Percentiles rank a stretch among this genome's conserved stretches.
Evolutionary conservation across 768 basidiomycete species (phyloP).

Genomic region (Mycena vulgaris): DNA sequence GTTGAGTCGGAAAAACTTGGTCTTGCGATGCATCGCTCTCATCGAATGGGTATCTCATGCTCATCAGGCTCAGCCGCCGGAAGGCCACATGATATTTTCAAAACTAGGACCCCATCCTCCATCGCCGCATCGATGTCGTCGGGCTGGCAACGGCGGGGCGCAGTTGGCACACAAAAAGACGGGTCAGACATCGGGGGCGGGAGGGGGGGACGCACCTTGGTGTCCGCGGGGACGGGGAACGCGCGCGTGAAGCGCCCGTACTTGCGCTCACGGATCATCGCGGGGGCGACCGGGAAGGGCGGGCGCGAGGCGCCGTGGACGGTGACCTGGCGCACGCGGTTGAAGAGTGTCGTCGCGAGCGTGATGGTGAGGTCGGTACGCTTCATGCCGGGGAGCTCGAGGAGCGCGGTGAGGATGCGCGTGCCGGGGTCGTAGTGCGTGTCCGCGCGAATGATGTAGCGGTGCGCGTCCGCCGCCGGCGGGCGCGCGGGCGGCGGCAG

Average conservation of each 20-base stretch:
- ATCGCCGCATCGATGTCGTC: constrained; percentile 69
- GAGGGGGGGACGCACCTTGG: constrained; percentile 61
- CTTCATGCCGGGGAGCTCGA: constrained; percentile 81
- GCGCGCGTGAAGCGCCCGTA: constrained; percentile 66
- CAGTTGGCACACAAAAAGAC: constrained; percentile 36
- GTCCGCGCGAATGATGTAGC: constrained; percentile 72
- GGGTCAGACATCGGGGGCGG: constrained; percentile 37
- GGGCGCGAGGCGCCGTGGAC: constrained; percentile 65
- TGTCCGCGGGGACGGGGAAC: constrained; percentile 69
- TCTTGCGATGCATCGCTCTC: constrained; percentile 42
- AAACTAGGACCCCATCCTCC: constrained; percentile 72
- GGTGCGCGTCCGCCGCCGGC: constrained; percentile 37
- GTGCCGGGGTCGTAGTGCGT: constrained; percentile 68
- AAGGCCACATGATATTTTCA: constrained; percentile 68
- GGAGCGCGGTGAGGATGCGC: constrained; percentile 68
- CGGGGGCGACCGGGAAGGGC: constrained; percentile 50
- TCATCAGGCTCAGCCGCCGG: constrained; percentile 61
- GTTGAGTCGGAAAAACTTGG: neutral
- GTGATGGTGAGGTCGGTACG: constrained; percentile 70
- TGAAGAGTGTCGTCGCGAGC: constrained; percentile 73
- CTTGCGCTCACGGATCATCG: constrained; percentile 60
- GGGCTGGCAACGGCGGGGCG: constrained; percentile 53
- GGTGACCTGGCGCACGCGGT: constrained; percentile 73
- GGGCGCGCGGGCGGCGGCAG: neutral
- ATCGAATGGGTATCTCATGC: constrained; percentile 67